Base-by-base conservation (phyloP, 306 rosid genomes). In the Hippophae rhamnoides region DNA sequence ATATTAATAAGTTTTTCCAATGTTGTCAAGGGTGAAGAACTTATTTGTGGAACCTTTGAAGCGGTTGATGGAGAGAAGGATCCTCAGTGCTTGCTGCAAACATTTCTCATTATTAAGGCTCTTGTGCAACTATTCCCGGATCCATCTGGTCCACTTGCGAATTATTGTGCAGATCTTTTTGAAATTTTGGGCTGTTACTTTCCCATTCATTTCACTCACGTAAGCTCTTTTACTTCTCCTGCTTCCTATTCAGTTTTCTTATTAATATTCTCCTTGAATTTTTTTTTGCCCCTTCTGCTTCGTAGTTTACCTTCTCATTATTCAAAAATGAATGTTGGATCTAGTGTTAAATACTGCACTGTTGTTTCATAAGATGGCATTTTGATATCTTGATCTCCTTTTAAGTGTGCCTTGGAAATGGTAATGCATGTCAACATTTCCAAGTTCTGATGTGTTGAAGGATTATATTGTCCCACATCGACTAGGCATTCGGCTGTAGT, bases 141-240 rank as follows among this genome's bases (percentile, higher is more conserved):
- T 64, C 78, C 92, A 69, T 68, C 86, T 62, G 96, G 86, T 62
- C 79, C 76, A 58, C 86, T 83, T 74, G 81, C 80, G 62, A 87
- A 62, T 72, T 81, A 54, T 73, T 80, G 76, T 26, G 78, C 67
- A 60, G 89, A 85, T 56, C 63, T 92, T 63, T 87, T 80, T 80
- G 96, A 85, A 68, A 71, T 83, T 72, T 71, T 92, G 81, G 86
- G 74, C 52, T 66, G 83, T 74, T 92, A 92, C 83, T 92, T 87
- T 82, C 98, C 98, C 64, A 80, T 92, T 77, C 98, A 85, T 86
- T 87, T 87, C 75, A 87, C 98, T 66, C 98, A 87, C 71, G 96
- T 92, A 83, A 81, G 98, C 70, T 69, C 4, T 52, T 26, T 67
- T 48, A 50, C 40, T 18, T 18, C 47, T 54, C 53, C 38, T 57